Conservation (phyloP, 768 basidiomycete species). For the Hemileccinum impolitum region DNA sequence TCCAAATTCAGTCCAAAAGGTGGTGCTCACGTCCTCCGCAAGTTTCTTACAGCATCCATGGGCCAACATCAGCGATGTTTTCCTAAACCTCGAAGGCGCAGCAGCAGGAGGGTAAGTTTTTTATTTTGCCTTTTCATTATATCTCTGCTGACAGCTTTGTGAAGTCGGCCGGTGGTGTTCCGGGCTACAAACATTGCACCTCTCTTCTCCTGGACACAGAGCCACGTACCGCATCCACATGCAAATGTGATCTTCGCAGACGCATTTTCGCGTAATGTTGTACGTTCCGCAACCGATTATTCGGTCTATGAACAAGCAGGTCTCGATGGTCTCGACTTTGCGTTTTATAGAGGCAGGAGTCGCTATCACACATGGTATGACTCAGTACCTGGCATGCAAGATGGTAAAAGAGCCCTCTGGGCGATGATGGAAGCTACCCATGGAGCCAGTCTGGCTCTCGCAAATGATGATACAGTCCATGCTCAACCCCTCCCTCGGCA, state of each 20-base stretch:
- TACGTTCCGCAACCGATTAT: conserved; percentile 74
- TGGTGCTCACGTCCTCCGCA: neutral
- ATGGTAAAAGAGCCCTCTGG: conserved; percentile 62
- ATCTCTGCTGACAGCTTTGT: neutral
- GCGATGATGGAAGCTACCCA: conserved; percentile 70
- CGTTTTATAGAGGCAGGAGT: conserved; percentile 73
- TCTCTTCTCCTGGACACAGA: conserved; percentile 47
- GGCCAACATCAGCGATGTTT: conserved; percentile 60
- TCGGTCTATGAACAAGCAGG: conserved; percentile 56
- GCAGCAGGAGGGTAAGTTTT: conserved; percentile 64
- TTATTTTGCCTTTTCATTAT: neutral
- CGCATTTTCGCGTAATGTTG: conserved; percentile 58
- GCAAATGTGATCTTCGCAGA: conserved; percentile 69
- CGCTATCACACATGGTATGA: conserved; percentile 78
- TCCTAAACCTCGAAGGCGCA: conserved; percentile 83
- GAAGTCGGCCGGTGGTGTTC: conserved; percentile 73
- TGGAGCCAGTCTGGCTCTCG: conserved; percentile 52
- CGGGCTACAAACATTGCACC: conserved; percentile 61
- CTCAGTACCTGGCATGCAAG: conserved; percentile 54
- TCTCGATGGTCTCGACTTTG: conserved; percentile 72
- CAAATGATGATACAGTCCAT: conserved; percentile 40
- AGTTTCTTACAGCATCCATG: conserved; percentile 76
- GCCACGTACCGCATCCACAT: conserved; percentile 61
- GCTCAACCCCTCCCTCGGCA: conserved; percentile 21
- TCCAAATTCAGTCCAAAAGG: conserved; percentile 3